Evolutionary conservation across 2,329 filamentous ascomycete species (phyloP), one percentile per base, ranked within the genome.

Genomic region (Madurella mycetomatis): DNA sequence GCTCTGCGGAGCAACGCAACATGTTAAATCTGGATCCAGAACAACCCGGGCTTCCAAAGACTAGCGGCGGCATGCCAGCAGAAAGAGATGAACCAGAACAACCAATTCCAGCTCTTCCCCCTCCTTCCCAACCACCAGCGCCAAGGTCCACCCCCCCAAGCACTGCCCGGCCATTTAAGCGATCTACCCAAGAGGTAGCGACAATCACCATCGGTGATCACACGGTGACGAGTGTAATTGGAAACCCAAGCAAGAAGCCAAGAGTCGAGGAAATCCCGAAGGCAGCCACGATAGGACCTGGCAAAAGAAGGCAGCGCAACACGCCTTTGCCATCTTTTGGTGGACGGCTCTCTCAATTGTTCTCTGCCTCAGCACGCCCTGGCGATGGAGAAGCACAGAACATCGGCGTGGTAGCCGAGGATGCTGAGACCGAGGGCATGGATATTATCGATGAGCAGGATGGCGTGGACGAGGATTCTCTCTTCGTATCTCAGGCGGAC

Each of bases 131-230:
- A 34, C 59, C 65, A 39, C 64, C 66, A 39, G 64, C 65, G 11
- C 58, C 63, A 16, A 66, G 61, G 37, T 58, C 60, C 16, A 66
- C 49, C 25, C 57, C 56, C 13, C 49, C 54, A 13, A 60, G 63
- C 5, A 46, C 57, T 1, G n/a, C 59, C 5, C 60, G 62, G 7
- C 60, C 62, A 18, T 77, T 80, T 1, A 87, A 83, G 65, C 79
- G 86, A 34, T 72, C 79, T 1, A 78, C 80, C 1, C 72, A 78
- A 30, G 84, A 89, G 62, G 73, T 85, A 49, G 87, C 88, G 17
- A 89, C 86, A 1, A 88, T 92, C 46, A 91, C 86, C 0, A 82
- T 92, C 51, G 88, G 87, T 1, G 77, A 85, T 57, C 79, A 78
- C 44, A 89, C 85, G 0, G 77, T 84, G 5, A 86, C 82, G 0